phyloP scores from a whole-genome alignment of 2,329 filamentous ascomycete genomes.

The Sporothrix brasiliensis region DNA sequence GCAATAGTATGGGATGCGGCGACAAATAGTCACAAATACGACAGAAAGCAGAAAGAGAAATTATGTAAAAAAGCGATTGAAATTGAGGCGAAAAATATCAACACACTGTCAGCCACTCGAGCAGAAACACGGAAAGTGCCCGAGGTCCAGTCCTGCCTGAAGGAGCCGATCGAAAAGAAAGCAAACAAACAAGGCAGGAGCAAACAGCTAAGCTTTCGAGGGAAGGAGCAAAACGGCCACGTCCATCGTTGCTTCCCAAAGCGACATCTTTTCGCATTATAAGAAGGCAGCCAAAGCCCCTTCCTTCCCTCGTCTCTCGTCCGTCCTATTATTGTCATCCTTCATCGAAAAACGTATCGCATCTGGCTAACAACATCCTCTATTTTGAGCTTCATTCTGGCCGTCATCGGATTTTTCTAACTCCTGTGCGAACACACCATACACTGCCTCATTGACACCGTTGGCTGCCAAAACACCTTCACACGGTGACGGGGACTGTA shows the following conservation, averaged over 20 bases:
- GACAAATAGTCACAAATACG: neutral
- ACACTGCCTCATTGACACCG: neutral
- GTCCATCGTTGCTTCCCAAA: constrained; percentile 18
- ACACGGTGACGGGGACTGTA: neutral
- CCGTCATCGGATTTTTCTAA: neutral
- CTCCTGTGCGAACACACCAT: neutral
- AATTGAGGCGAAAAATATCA: constrained; percentile 9
- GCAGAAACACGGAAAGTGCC: neutral
- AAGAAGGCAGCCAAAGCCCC: constrained; percentile 4
- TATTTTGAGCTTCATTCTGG: constrained; percentile 5
- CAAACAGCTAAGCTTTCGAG: neutral
- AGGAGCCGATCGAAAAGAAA: neutral
- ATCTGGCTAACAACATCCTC: neutral
- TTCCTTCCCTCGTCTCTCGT: neutral
- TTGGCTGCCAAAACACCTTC: neutral
- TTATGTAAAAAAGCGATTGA: neutral
- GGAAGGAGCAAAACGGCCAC: constrained; percentile 17
- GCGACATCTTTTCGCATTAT: constrained; percentile 14
- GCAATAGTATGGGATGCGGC: neutral
- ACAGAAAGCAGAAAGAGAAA: neutral
- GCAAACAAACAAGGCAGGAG: constrained; percentile 14
- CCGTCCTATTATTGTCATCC: neutral
- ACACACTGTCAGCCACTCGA: neutral
- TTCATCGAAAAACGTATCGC: neutral
- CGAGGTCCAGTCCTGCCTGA: neutral